Conservation (phyloP, 768 basidiomycete genomes). For the Boletus edulis region DNA sequence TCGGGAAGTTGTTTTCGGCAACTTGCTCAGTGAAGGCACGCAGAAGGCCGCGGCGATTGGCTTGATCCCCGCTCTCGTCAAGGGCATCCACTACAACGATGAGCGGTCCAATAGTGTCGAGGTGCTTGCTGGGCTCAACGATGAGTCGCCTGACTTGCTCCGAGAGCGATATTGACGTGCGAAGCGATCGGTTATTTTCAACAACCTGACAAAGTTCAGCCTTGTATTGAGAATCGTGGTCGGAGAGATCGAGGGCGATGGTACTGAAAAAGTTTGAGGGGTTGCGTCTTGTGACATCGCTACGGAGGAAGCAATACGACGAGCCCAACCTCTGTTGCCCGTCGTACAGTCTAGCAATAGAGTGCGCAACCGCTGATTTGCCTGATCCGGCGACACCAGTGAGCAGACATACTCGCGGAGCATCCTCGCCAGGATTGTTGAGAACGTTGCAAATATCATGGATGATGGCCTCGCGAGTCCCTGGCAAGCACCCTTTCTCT, state of each 20-base stretch:
- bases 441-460: conserved; percentile 18
- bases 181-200: conserved; percentile 23
- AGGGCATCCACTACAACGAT: conserved; percentile 36
- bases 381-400: conserved; percentile 29
- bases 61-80: conserved; percentile 25
- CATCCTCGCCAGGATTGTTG: conserved; percentile 5
- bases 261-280: conserved; percentile 31
- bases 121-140: conserved; percentile 20
- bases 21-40: conserved; percentile 11
- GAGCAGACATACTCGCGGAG: conserved; percentile 27
- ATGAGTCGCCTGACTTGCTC: conserved; percentile 31
- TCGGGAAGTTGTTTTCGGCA: conserved; percentile 14
- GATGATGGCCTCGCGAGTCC: conserved; percentile 19
- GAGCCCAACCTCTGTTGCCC: conserved; percentile 30
- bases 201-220: conserved; percentile 14
- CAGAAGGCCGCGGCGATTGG: conserved; percentile 22
- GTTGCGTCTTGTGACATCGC: conserved; percentile 15
- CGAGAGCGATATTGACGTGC: conserved; percentile 10
- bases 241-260: conserved; percentile 33
- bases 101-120: conserved; percentile 30
- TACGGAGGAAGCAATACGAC: conserved; percentile 28
- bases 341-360: conserved; percentile 27
- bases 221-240: conserved; percentile 28
- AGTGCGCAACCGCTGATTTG: conserved; percentile 32
- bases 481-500: conserved; percentile 20